A percentile compares a stretch with the other conserved stretches of the same genome.
phyloP scores from a whole-genome alignment of 805 yeast species.

The Priceomyces carsonii region DNA sequence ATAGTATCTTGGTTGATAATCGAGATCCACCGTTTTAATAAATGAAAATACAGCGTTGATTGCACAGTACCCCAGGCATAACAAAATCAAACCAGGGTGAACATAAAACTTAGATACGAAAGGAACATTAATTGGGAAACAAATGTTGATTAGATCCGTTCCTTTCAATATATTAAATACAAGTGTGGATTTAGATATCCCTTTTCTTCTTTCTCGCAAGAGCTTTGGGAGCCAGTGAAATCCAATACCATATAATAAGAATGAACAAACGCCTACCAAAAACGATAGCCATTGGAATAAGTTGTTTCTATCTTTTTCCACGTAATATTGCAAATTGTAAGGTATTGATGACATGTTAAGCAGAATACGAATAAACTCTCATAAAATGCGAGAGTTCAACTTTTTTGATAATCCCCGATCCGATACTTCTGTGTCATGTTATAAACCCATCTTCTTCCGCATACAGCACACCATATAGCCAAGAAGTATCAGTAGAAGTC shows the following conservation, averaged over 20 bases:
- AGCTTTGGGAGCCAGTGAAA: slow-evolving; percentile 43
- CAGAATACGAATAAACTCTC: background rate
- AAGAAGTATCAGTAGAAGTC: background rate
- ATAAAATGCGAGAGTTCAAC: too few species aligned
- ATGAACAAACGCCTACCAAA: slow-evolving; percentile 21
- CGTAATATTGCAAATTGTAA: slow-evolving; percentile 36
- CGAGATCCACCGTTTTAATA: slow-evolving; percentile 35
- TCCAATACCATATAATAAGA: slow-evolving; percentile 40
- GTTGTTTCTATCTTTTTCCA: slow-evolving; percentile 37
- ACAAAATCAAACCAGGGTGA: slow-evolving; percentile 43
- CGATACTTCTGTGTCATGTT: too few species aligned
- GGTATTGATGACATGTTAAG: slow-evolving; percentile 25
- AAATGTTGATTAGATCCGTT: slow-evolving; percentile 29
- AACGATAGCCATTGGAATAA: slow-evolving; percentile 38
- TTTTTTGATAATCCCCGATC: too few species aligned
- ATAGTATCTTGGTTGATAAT: slow-evolving; percentile 39
- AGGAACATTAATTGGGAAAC: slow-evolving; percentile 23
- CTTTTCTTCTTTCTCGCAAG: slow-evolving; percentile 25
- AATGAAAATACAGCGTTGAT: slow-evolving; percentile 29
- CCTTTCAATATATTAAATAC: slow-evolving; percentile 27
- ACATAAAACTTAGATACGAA: slow-evolving; percentile 23
- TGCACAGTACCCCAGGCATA: slow-evolving; percentile 26
- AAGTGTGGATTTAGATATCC: slow-evolving; percentile 12
- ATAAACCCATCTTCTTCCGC: background rate
- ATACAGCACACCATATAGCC: background rate